Evolutionary conservation across 495 filamentous ascomycete species (phyloP), one percentile per base, ranked within the genome.

Genomic region (Physcia stellaris): DNA sequence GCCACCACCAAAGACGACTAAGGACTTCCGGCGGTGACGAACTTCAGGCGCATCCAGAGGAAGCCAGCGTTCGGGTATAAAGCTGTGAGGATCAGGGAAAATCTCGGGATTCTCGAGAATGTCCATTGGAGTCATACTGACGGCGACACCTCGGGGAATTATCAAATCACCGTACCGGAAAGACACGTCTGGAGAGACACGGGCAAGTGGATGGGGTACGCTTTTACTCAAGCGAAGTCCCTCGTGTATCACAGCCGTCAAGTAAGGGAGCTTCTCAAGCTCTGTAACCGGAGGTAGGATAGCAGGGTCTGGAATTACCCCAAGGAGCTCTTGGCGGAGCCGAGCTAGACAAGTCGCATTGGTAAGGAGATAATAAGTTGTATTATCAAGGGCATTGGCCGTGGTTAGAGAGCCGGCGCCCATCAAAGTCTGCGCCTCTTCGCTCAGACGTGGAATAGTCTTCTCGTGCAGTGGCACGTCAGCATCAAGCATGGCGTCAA

Each of bases 341-440:
- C 41, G 35, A 6, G 36, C 11, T 31, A 41, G 49, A 13, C 54
- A 48, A 17, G 7, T 13, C 1, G 55, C 50, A 15, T 30, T 56
- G 32, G 45, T 42, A 32, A 50, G 22, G 11, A 32, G 44, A 41
- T 24, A 30, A 24, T 15, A 51, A n/a, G 27, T 53, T 13, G 53
- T n/a, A n/a, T 56, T 17, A 53, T 51, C 53, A 16, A 49, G 16
- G 4, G 35, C 42, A 18, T 54, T 41, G 0, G 50, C 32, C 32
- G 63, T 63, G 7, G 66, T 68, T 43, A 62, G 61, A 0, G 61
- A 64, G 0, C 66, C 66, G 2, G 56, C 67, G 18, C 48, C 50
- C 1, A 62, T 41, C 21, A 72, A 30, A 4, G 49, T 36, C 19
- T 58, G 46, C 6, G 53, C 60, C 38, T 73, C 68, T 31, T 66